phyloP scores from a whole-genome alignment of 2,329 filamentous ascomycete species.

The Coniochaeta sp. region DNA sequence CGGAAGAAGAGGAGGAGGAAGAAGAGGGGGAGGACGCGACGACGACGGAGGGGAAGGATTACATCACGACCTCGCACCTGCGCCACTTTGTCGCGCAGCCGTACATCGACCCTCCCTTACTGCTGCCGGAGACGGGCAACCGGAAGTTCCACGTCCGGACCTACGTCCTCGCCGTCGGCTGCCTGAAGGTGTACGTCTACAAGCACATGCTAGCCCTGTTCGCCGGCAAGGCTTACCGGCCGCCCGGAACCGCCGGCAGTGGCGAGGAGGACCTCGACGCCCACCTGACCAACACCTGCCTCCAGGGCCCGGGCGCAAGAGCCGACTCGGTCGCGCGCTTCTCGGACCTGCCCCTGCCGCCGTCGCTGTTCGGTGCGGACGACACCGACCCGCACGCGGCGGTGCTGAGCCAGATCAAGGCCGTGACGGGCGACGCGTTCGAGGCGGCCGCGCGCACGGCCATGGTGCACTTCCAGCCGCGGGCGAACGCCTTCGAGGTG shows the following conservation, averaged over 20 bases:
- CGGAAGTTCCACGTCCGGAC: constrained; percentile 93
- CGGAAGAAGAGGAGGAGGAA: constrained; percentile 60
- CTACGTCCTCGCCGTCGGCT: constrained; percentile 78
- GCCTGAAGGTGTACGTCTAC: constrained; percentile 79
- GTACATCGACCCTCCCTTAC: constrained; percentile 83
- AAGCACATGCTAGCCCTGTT: constrained; percentile 89
- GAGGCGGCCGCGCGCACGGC: constrained; percentile 79
- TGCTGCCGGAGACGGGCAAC: constrained; percentile 54
- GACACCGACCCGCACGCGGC: neutral
- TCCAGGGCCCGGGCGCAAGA: constrained; percentile 52
- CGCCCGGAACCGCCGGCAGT: constrained; percentile 45
- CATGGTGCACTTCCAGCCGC: constrained; percentile 84
- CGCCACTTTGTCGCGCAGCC: constrained; percentile 94
- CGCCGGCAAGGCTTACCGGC: constrained; percentile 63
- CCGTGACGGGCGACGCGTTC: constrained; percentile 69
- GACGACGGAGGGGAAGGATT: constrained; percentile 29
- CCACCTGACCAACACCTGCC: constrained; percentile 92
- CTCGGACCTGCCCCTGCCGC: constrained; percentile 30
- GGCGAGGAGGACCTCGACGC: constrained; percentile 51
- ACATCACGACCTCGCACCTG: constrained; percentile 80
- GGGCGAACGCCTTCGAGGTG: constrained; percentile 84
- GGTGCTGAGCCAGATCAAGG: constrained; percentile 68
- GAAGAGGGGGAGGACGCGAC: constrained; percentile 36
- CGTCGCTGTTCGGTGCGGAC: no score
- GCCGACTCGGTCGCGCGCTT: constrained; percentile 65